phyloP scores from a whole-genome alignment of 2,329 filamentous ascomycete genomes.

The Aureobasidium sp. region DNA sequence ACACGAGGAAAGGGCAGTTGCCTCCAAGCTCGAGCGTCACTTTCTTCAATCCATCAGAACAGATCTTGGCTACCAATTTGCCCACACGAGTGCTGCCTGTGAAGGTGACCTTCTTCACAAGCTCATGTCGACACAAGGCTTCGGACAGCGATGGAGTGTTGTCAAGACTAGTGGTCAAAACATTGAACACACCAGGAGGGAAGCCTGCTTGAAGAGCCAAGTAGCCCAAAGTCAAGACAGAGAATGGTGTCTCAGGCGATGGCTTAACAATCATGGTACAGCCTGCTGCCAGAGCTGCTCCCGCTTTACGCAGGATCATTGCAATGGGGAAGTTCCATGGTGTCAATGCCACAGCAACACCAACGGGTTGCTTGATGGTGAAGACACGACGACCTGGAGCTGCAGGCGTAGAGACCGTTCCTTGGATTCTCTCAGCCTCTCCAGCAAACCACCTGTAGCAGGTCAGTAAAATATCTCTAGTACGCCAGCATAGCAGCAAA shows the following conservation, averaged over 20 bases:
- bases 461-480: not conserved
- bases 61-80: constrained; percentile 52
- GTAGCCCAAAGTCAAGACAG: constrained; percentile 45
- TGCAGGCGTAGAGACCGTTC: constrained; percentile 50
- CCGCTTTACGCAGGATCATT: constrained; percentile 59
- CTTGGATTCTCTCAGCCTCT: constrained; percentile 52
- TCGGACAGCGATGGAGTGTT: constrained; percentile 47
- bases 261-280: constrained; percentile 68
- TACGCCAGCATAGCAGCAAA: not conserved
- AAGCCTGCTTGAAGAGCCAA: constrained; percentile 49
- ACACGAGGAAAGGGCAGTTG: constrained; percentile 57
- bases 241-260: constrained; percentile 57
- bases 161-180: constrained; percentile 50
- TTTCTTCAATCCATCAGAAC: constrained; percentile 53
- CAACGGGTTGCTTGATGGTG: constrained; percentile 66
- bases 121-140: constrained; percentile 46
- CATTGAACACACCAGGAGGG: constrained; percentile 51
- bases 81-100: constrained; percentile 53
- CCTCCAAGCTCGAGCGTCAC: constrained; percentile 56
- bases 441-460: constrained; percentile 38
- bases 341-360: constrained; percentile 58
- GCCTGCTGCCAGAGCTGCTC: constrained; percentile 60
- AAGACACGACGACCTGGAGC: constrained; percentile 56
- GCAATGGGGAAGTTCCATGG: constrained; percentile 67
- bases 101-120: constrained; percentile 55